Percentiles rank a stretch among this genome's conserved stretches.
Evolutionary conservation across 495 filamentous ascomycete species (phyloP).

Genomic region (Glonium stellatum): DNA sequence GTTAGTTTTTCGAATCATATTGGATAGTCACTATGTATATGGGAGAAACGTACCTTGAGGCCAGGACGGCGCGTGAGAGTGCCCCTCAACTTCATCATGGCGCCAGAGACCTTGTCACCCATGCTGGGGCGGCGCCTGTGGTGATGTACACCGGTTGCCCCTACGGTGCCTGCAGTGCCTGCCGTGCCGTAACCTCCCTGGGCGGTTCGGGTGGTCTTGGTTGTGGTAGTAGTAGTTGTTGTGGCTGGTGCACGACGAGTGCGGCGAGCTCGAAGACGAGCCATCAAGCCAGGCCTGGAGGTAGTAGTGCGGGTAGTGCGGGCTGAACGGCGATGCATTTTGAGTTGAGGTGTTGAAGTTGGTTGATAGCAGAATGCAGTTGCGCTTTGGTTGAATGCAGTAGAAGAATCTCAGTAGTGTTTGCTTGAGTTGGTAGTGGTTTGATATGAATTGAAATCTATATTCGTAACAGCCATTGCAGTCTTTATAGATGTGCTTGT

Average conservation of each 20-base stretch:
- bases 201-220: conserved; percentile 15
- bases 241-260: conserved; percentile 35
- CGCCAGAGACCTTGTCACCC: conserved; percentile 64
- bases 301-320: conserved; percentile 18
- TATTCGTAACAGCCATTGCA: background rate
- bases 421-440: no score
- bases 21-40: background rate
- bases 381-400: conserved; percentile 1
- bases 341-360: conserved; percentile 8
- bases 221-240: conserved; percentile 36
- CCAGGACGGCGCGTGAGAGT: conserved; percentile 55
- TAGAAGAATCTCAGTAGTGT: background rate
- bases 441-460: background rate
- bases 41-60: conserved; percentile 46
- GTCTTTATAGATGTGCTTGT: background rate
- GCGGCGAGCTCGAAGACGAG: conserved; percentile 25
- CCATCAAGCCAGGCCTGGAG: conserved; percentile 28
- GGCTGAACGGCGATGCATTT: conserved; percentile 16
- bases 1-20: conserved; percentile 8
- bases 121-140: conserved; percentile 53
- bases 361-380: conserved; percentile 12
- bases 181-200: conserved; percentile 17
- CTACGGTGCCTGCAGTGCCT: conserved; percentile 26
- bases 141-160: conserved; percentile 33
- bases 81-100: conserved; percentile 59